phyloP scores from a whole-genome alignment of 345 rosid genomes.

The Brassica rapa region DNA sequence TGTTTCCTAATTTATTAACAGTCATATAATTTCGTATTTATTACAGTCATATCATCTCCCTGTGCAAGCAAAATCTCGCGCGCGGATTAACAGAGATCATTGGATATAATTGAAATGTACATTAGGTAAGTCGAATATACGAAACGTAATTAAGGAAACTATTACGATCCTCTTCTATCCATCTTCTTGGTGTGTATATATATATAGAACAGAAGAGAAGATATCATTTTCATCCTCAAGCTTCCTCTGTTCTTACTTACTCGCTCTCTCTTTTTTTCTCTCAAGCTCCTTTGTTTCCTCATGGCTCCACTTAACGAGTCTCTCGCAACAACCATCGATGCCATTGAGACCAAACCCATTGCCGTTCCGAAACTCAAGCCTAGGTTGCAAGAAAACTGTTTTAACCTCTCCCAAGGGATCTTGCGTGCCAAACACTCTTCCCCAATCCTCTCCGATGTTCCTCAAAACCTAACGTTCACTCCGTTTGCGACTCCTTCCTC shows the following conservation, averaged over 20 bases:
- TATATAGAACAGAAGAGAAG: constrained; percentile 14
- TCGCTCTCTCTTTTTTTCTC: constrained; percentile 1
- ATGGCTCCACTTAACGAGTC: constrained; percentile 73
- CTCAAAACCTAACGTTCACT: constrained; percentile 55
- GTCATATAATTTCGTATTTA: background rate
- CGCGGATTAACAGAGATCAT: background rate
- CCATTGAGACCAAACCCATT: constrained; percentile 14
- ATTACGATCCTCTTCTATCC: background rate
- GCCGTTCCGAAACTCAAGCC: constrained; percentile 23
- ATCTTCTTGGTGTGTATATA: constrained; percentile 7
- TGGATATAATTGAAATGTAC: background rate
- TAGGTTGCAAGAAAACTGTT: constrained; percentile 22
- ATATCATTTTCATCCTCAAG: background rate
- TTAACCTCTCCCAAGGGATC: constrained; percentile 49
- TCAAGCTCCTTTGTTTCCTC: constrained; percentile 9
- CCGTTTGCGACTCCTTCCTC: constrained; percentile 47
- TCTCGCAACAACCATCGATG: constrained; percentile 18
- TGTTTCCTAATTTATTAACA: background rate
- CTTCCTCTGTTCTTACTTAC: background rate
- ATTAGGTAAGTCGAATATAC: constrained; percentile 17
- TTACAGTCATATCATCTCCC: constrained; percentile 4
- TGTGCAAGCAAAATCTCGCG: constrained; percentile 7
- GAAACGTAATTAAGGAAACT: constrained; percentile 4
- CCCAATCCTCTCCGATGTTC: constrained; percentile 65
- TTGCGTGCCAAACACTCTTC: constrained; percentile 51